Percentiles rank a stretch among this genome's conserved stretches.
Conservation (phyloP, 2,329 filamentous ascomycete species). For the Didymella keratinophila region DNA sequence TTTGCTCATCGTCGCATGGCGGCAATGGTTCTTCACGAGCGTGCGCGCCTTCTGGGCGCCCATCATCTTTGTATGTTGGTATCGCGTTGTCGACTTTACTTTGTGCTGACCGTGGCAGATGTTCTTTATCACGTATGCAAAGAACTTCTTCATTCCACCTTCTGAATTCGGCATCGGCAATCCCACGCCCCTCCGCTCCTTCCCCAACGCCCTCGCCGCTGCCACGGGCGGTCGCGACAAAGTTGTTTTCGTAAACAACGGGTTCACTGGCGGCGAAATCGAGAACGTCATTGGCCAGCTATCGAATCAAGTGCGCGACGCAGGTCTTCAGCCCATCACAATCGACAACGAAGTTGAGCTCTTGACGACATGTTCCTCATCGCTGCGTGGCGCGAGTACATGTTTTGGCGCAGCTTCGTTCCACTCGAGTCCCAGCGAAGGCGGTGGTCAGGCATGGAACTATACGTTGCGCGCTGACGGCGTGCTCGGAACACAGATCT, state of each 20-base stretch:
- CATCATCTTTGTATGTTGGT: constrained; percentile 57
- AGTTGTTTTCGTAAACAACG: constrained; percentile 81
- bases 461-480: constrained; percentile 84
- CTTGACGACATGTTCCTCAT: constrained; percentile 66
- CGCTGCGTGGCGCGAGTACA: constrained; percentile 67
- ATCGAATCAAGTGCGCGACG: constrained; percentile 62
- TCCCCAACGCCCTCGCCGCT: constrained; percentile 68
- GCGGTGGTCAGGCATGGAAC: constrained; percentile 75
- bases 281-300: constrained; percentile 72
- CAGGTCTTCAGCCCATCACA: constrained; percentile 64
- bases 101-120: constrained; percentile 42
- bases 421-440: constrained; percentile 76
- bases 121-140: constrained; percentile 69
- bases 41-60: constrained; percentile 65
- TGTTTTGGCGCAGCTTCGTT: constrained; percentile 81
- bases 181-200: constrained; percentile 66
- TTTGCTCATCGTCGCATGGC: constrained; percentile 61
- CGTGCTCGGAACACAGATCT: constrained; percentile 70
- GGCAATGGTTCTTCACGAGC: constrained; percentile 62
- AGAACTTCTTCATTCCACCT: constrained; percentile 83
- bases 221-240: constrained; percentile 69
- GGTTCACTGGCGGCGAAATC: constrained; percentile 72
- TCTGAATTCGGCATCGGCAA: constrained; percentile 76
- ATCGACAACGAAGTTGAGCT: constrained; percentile 66
- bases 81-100: background rate